Percentiles rank a stretch among this genome's conserved stretches.
Evolutionary conservation across 2,329 filamentous ascomycete genomes (phyloP).

Genomic region (Microthyrium microscopicum): DNA sequence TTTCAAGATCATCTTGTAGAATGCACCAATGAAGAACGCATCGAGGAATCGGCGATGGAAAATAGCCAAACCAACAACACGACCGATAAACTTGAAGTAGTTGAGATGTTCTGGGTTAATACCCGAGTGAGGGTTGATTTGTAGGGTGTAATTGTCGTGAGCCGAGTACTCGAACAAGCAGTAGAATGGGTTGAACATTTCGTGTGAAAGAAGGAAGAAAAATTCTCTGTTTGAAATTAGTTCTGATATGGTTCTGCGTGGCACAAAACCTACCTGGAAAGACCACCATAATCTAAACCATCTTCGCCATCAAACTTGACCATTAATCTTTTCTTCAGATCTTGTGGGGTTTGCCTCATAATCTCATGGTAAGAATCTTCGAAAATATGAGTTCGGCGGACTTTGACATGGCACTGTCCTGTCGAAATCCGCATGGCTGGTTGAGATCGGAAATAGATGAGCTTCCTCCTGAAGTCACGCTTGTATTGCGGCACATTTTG

Average conservation of each 20-base stretch:
- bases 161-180: conserved; percentile 98
- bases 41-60: conserved; percentile 97
- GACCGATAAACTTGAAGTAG: conserved; percentile 99
- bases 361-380: conserved; percentile 98
- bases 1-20: conserved; percentile 98
- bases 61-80: conserved; percentile 89
- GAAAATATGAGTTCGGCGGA: conserved; percentile 90
- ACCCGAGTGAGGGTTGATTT: conserved; percentile 98
- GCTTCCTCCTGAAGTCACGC: conserved; percentile 91
- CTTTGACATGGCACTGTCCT: conserved; percentile 96
- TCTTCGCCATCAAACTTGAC: conserved; percentile 99
- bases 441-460: conserved; percentile 98
- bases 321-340: conserved; percentile 97
- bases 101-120: conserved; percentile 99
- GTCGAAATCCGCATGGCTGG: conserved; percentile 88
- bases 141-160: conserved; percentile 98
- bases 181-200: conserved; percentile 99
- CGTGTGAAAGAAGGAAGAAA: conserved; percentile 96
- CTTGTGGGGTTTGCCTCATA: conserved; percentile 84
- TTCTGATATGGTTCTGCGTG: not conserved
- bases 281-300: conserved; percentile 90
- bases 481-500: conserved; percentile 99
- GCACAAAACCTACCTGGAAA: conserved; percentile 46
- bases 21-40: conserved; percentile 95
- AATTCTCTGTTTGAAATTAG: conserved; percentile 53